Percentiles rank a stretch among this genome's conserved stretches.
These are phyloP conservation scores for Backusella circina DNA, from an alignment of 192 early-diverging fungal species.

Conservation along the genomic window DNA sequence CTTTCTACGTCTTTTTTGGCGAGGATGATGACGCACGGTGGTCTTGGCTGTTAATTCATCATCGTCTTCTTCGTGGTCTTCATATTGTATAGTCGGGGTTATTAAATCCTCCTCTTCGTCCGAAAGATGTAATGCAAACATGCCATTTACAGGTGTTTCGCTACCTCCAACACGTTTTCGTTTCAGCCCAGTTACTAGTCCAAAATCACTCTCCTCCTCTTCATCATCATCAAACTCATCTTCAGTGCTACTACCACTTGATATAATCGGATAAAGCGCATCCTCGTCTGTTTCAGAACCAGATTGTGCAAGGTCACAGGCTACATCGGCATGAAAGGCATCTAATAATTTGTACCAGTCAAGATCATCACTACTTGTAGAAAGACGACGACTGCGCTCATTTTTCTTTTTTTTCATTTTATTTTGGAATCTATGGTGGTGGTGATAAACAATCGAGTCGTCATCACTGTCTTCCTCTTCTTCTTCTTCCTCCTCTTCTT, in stretches of 20 bases:
- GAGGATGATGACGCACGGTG: neutral
- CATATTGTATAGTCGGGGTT: neutral
- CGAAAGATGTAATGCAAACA: neutral
- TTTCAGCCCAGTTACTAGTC: neutral
- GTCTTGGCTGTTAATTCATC: neutral
- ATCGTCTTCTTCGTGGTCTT: neutral
- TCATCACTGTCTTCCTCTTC: neutral
- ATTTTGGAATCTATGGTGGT: neutral
- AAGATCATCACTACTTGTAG: neutral
- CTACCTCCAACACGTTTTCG: neutral
- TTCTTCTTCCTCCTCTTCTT: too few relatives aligned
- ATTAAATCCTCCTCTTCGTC: neutral
- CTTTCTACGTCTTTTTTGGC: slow-evolving; percentile 5
- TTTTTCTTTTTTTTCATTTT: neutral
- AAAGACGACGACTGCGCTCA: neutral
- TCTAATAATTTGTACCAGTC: slow-evolving; percentile 14
- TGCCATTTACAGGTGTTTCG: neutral
- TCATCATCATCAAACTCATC: slow-evolving; percentile 7
- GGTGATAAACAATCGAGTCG: neutral
- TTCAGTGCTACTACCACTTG: neutral
- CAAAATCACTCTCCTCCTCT: neutral
- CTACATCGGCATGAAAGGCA: slow-evolving; percentile 4
- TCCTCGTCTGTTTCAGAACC: neutral
- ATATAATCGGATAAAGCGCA: neutral
- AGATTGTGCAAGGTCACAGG: slow-evolving; percentile 8